phyloP scores from a whole-genome alignment of 2,329 filamentous ascomycete species.

The Arthrinium puccinioides region DNA sequence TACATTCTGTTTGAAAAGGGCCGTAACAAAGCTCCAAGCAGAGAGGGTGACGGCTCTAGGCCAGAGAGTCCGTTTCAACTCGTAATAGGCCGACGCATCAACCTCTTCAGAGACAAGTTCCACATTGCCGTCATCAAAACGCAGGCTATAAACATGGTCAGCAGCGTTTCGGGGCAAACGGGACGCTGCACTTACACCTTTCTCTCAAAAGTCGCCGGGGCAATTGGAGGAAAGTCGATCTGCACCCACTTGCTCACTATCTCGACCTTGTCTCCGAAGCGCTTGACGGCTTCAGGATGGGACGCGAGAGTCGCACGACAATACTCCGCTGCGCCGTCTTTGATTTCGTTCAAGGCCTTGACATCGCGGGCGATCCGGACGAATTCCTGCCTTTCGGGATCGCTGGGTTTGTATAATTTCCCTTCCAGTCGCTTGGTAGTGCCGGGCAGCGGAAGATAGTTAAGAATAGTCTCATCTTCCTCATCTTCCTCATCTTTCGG shows the following conservation, averaged over 20 bases:
- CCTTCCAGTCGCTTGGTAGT: slow-evolving; percentile 42
- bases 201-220: slow-evolving; percentile 52
- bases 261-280: slow-evolving; percentile 39
- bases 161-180: slow-evolving; percentile 8
- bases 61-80: slow-evolving; percentile 6
- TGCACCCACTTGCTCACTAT: slow-evolving; percentile 52
- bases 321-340: slow-evolving; percentile 23
- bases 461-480: slow-evolving; percentile 47
- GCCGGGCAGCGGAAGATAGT: slow-evolving; percentile 57
- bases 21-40: slow-evolving; percentile 43
- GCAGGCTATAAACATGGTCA: too few species aligned
- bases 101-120: too few species aligned
- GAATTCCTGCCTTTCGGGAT: slow-evolving; percentile 59
- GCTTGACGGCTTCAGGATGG: slow-evolving; percentile 32
- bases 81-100: too few species aligned
- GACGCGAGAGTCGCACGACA: slow-evolving; percentile 34
- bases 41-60: slow-evolving; percentile 44
- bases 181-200: slow-evolving; percentile 42
- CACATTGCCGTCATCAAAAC: too few species aligned
- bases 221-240: slow-evolving; percentile 49
- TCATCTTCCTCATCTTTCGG: slow-evolving; percentile 32
- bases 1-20: slow-evolving; percentile 37
- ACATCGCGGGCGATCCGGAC: slow-evolving; percentile 48
- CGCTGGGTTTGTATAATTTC: slow-evolving; percentile 44
- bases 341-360: slow-evolving; percentile 38